Base-by-base conservation (phyloP, 345 rosid species). In the Arabidopsis arenosa region DNA sequence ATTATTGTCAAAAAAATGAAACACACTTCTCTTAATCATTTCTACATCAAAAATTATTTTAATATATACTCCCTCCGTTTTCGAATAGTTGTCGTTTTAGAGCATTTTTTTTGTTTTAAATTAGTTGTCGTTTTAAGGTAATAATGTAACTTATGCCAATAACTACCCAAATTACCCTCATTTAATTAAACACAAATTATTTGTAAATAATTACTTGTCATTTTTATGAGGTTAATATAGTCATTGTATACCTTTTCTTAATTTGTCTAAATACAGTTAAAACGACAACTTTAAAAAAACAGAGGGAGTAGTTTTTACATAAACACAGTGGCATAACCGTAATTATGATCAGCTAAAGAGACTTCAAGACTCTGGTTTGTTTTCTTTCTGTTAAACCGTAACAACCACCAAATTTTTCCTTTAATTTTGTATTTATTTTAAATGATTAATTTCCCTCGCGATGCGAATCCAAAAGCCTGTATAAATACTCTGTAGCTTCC, bases 361-460 rank as follows among this genome's bases (percentile, higher is more conserved):
- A 13, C 32, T 63, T 43, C 4, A 23, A 33, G 43, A 41, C 62
- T 63, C 21, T 44, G 62, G 26, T 48, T 48, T n/a, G 36, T 48
- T 21, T 32, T 10, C 51, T 28, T 60, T 71, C 75, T 7, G 68
- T 71, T 36, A 61, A 61, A 65, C 67, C 39, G 37, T 70, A 76
- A 70, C 75, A 63, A 76, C 65, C 72, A 56, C 14, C 17, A 9
- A 49, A 30, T 51, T 51, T 23, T 60, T 21, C 2, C 28, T n/a
- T 59, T 23, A 43, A 15, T 6, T 23, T 41, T 10, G 32, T 43
- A 43, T 40, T 40, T 13, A 18, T 23, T 63, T 62, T 9, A 49
- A 75, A 49, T 59, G 18, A 30, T 5, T 55, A 35, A 64, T 43
- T 77, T 78, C 81, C 81, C 81, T 78, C 81, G 18, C 43, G 4